These are phyloP conservation scores for Malassezia sp. DNA, from an alignment of 1,284 basidiomycete species.

Conservation along the genomic window DNA sequence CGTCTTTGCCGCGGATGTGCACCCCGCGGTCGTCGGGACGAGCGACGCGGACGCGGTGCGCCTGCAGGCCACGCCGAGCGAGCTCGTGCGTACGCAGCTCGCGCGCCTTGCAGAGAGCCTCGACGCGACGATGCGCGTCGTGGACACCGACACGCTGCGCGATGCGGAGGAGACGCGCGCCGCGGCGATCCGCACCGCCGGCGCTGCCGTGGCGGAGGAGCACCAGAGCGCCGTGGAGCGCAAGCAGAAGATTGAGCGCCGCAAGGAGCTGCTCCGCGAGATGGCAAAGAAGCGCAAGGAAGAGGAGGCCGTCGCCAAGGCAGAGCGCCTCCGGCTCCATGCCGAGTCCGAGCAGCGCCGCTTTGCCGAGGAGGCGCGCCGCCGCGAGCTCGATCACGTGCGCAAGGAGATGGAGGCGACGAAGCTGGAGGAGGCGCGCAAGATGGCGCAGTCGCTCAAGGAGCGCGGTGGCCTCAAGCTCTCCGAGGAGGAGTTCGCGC, in stretches of 20 bases:
- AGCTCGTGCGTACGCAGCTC: conserved; percentile 45
- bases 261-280: conserved; percentile 78
- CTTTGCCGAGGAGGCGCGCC: conserved; percentile 60
- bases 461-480: conserved; percentile 76
- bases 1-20: conserved; percentile 37
- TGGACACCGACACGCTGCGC: conserved; percentile 29
- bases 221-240: conserved; percentile 41
- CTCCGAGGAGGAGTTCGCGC: conserved; percentile 64
- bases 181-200: conserved; percentile 33
- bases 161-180: conserved; percentile 30
- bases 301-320: conserved; percentile 70
- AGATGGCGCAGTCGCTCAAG: conserved; percentile 74
- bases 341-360: conserved; percentile 61
- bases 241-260: conserved; percentile 61
- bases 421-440: conserved; percentile 71
- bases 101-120: conserved; percentile 40
- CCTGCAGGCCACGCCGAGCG: conserved; percentile 39
- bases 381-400: conserved; percentile 66
- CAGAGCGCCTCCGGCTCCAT: conserved; percentile 54
- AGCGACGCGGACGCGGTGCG: conserved; percentile 34
- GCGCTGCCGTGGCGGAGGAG: conserved; percentile 37
- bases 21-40: conserved; percentile 30
- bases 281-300: conserved; percentile 75
- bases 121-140: conserved; percentile 36
- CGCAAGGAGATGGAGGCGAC: conserved; percentile 72